Evolutionary conservation across 116 monocot genomes (phyloP).

Genomic region (Posidonia oceanica): DNA sequence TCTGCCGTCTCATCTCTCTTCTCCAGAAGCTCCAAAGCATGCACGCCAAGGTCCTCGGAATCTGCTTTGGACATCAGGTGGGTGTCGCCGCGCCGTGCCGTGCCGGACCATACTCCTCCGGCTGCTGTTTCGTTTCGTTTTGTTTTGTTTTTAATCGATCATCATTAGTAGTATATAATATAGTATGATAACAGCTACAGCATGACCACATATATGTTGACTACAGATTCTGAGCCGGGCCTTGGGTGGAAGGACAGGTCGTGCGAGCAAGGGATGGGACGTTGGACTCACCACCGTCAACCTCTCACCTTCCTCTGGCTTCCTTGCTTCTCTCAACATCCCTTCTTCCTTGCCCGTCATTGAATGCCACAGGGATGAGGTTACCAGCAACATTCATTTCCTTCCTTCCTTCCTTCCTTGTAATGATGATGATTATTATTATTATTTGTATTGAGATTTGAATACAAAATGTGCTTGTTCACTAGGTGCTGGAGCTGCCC

Average conservation of each 20-base stretch:
- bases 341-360: background rate
- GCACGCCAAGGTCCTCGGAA: slow-evolving; percentile 50
- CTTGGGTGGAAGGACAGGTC: slow-evolving; percentile 59
- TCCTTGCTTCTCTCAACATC: background rate
- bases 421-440: background rate
- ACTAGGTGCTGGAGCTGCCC: slow-evolving; percentile 53
- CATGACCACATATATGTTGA: no score
- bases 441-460: background rate
- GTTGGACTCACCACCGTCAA: slow-evolving; percentile 25
- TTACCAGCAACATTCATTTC: background rate
- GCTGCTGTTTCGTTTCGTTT: no score
- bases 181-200: no score
- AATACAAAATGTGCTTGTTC: no score
- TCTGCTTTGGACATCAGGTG: slow-evolving; percentile 56
- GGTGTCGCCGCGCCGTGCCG: background rate
- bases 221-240: slow-evolving; percentile 53
- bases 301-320: background rate
- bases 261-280: slow-evolving; percentile 62
- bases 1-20: slow-evolving; percentile 33
- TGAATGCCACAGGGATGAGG: slow-evolving; percentile 2
- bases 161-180: no score
- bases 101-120: no score
- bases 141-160: no score
- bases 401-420: no score
- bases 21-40: slow-evolving; percentile 32